Evolutionary conservation across 306 rosid genomes (phyloP).

Genomic region (Rosa lucieae): DNA sequence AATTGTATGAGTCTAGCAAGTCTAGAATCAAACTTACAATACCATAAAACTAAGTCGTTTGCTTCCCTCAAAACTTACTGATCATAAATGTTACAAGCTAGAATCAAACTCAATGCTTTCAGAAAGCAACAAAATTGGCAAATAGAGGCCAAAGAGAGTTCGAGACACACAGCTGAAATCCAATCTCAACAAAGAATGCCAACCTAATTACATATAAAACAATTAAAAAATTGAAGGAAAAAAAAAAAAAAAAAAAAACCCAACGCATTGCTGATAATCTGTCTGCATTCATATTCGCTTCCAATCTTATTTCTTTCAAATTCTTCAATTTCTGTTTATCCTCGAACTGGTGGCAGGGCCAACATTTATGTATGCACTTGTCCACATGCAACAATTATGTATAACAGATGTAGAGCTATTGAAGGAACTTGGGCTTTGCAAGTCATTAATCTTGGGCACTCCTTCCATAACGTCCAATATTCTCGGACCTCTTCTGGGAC

Average conservation of each 20-base stretch:
- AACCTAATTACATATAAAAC: too few species aligned
- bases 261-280: too few species aligned
- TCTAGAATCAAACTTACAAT: neutral
- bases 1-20: neutral
- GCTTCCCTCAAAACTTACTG: neutral
- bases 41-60: neutral
- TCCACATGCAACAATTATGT: conserved; percentile 29
- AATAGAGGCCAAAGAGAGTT: too few species aligned
- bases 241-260: too few species aligned
- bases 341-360: conserved; percentile 26
- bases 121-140: too few species aligned
- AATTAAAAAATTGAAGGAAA: too few species aligned
- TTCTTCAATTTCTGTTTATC: neutral
- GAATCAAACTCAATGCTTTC: too few species aligned
- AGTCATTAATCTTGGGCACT: conserved; percentile 44
- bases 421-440: conserved; percentile 40
- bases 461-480: conserved; percentile 26
- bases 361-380: conserved; percentile 28
- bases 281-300: too few species aligned
- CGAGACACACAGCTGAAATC: neutral
- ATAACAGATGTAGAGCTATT: conserved; percentile 33
- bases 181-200: neutral
- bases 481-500: conserved; percentile 37
- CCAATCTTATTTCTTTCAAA: neutral
- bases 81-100: neutral